Evolutionary conservation across 176 grass and related monocot species (phyloP).

Genomic region (Bothriochloa decipiens): DNA sequence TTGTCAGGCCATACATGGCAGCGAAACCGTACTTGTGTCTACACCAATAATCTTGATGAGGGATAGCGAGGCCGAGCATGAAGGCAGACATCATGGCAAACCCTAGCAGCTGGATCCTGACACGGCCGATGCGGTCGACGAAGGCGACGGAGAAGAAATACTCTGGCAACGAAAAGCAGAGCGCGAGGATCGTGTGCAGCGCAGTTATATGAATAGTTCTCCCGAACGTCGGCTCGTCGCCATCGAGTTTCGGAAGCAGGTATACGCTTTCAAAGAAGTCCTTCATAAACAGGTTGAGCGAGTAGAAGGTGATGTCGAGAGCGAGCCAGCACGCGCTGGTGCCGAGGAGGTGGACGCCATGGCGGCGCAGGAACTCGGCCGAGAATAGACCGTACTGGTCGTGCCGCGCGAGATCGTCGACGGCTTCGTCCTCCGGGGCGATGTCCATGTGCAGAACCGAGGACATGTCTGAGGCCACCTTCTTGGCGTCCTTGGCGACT

Average conservation of each 20-base stretch:
- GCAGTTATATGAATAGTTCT: neutral
- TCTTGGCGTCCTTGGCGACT: constrained; percentile 33
- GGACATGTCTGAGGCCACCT: constrained; percentile 47
- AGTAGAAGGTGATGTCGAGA: constrained; percentile 31
- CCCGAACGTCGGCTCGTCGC: neutral
- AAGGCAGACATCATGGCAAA: constrained; percentile 61
- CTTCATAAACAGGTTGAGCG: constrained; percentile 23
- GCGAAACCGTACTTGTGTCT: constrained; percentile 4
- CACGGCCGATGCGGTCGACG: constrained; percentile 43
- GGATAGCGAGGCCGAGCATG: constrained; percentile 38
- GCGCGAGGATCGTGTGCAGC: neutral
- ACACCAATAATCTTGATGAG: neutral
- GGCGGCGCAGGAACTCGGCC: neutral
- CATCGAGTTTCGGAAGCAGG: neutral
- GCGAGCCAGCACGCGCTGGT: constrained; percentile 8
- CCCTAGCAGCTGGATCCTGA: constrained; percentile 44
- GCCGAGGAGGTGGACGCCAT: constrained; percentile 9
- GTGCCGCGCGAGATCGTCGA: neutral
- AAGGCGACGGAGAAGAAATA: constrained; percentile 47
- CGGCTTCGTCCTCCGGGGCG: constrained; percentile 14
- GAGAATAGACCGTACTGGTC: constrained; percentile 11
- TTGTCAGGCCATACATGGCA: constrained; percentile 11
- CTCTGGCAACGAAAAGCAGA: neutral
- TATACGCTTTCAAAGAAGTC: neutral
- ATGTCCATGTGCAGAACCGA: constrained; percentile 38